Evolutionary conservation across 2,329 filamentous ascomycete genomes (phyloP).

Genomic region (Colletotrichum cordylinicola): DNA sequence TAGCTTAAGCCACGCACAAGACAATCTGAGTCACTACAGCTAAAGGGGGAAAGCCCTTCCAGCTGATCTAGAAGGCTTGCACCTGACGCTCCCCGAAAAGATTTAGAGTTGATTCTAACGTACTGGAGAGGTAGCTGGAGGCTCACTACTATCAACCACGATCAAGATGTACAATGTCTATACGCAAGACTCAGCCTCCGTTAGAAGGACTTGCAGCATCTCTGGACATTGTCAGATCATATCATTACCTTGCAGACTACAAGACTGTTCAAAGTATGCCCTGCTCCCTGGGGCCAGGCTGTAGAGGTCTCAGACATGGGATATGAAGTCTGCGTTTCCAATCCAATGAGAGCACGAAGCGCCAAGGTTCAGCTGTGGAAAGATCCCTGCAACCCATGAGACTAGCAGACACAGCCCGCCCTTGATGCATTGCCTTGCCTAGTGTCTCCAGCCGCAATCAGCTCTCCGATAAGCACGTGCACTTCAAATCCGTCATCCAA

Average conservation of each 20-base stretch:
- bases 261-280: background rate
- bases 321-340: background rate
- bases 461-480: background rate
- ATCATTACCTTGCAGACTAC: background rate
- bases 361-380: background rate
- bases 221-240: background rate
- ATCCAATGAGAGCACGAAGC: background rate
- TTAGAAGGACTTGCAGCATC: accelerated
- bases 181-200: background rate
- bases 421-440: background rate
- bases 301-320: background rate
- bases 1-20: background rate
- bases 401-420: background rate
- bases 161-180: background rate
- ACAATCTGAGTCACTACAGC: background rate
- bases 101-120: background rate
- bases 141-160: background rate
- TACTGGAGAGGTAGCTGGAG: background rate
- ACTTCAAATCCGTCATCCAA: background rate
- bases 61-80: background rate
- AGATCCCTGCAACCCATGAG: background rate
- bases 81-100: background rate
- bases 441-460: background rate
- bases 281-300: background rate
- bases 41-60: background rate